These are phyloP conservation scores for Rhizophagus clarus DNA, from an alignment of 192 early-diverging fungal genomes.

Conservation along the genomic window DNA sequence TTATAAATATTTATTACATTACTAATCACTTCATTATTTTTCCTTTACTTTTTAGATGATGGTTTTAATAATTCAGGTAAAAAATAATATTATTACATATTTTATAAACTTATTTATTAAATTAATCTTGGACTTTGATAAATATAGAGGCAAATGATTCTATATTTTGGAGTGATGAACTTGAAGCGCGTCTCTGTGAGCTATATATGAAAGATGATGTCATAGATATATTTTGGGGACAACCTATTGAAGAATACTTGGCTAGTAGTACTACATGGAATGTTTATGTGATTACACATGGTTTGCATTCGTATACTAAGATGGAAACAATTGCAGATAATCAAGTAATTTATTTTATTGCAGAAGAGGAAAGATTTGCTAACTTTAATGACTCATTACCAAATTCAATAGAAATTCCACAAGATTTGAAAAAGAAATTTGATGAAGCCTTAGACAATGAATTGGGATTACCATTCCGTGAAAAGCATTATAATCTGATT, in stretches of 20 bases:
- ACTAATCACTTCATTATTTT: too few species aligned
- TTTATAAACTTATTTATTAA: too few species aligned
- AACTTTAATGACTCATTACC: background rate
- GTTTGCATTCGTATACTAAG: background rate
- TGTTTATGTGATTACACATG: background rate
- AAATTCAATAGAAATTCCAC: background rate
- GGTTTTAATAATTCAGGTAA: too few species aligned
- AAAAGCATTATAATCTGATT: slow-evolving; percentile 12
- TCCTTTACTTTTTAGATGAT: too few species aligned
- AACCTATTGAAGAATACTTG: background rate
- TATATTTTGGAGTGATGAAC: background rate
- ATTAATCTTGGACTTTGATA: too few species aligned
- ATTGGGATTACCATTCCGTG: background rate
- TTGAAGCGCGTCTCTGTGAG: slow-evolving; percentile 16
- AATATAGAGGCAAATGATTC: too few species aligned
- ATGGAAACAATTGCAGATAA: background rate
- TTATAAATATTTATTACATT: too few species aligned
- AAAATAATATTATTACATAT: too few species aligned
- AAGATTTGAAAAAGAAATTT: slow-evolving; percentile 2
- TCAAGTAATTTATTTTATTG: slow-evolving; percentile 19
- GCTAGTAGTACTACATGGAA: background rate
- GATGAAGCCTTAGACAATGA: slow-evolving; percentile 15
- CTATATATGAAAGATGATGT: slow-evolving; percentile 17
- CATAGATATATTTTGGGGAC: slow-evolving; percentile 21
- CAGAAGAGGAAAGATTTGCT: background rate